Percentiles rank a stretch among this genome's conserved stretches.
phyloP scores from a whole-genome alignment of 2,329 filamentous ascomycete genomes.

The Colletotrichum coccodes region DNA sequence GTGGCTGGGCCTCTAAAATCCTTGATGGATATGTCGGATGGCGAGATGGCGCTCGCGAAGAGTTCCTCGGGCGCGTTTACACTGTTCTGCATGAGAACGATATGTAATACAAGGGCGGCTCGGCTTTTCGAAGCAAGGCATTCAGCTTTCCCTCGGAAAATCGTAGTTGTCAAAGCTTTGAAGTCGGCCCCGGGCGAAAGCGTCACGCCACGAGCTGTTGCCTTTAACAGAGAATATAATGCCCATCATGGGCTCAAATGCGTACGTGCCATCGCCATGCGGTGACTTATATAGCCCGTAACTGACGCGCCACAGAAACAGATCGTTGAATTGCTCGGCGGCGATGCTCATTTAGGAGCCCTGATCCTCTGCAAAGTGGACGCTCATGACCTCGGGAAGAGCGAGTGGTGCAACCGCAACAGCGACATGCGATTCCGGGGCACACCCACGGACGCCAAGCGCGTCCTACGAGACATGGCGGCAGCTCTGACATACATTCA shows the following conservation, averaged over 20 bases:
- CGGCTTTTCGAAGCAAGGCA: neutral
- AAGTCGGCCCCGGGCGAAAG: neutral
- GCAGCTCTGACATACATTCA: conserved; percentile 32
- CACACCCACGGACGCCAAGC: conserved; percentile 4
- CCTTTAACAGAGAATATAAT: neutral
- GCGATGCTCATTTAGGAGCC: neutral
- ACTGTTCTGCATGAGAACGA: neutral
- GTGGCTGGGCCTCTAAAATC: no score
- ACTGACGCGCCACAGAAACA: neutral
- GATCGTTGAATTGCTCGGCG: neutral
- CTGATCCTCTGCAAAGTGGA: neutral
- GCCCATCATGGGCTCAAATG: neutral
- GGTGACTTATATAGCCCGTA: neutral
- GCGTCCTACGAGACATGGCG: conserved; percentile 30
- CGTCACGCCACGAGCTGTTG: neutral
- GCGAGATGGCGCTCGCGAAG: no score
- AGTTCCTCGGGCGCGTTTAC: no score
- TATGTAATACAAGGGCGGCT: neutral
- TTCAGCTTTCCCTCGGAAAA: neutral
- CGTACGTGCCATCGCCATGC: neutral
- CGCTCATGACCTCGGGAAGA: neutral
- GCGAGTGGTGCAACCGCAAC: neutral
- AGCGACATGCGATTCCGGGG: neutral
- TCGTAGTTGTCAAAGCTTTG: neutral
- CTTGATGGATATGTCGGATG: no score